These are phyloP conservation scores for Aspergillus sp. DNA, from an alignment of 2,329 filamentous ascomycete species.

Conservation along the genomic window DNA sequence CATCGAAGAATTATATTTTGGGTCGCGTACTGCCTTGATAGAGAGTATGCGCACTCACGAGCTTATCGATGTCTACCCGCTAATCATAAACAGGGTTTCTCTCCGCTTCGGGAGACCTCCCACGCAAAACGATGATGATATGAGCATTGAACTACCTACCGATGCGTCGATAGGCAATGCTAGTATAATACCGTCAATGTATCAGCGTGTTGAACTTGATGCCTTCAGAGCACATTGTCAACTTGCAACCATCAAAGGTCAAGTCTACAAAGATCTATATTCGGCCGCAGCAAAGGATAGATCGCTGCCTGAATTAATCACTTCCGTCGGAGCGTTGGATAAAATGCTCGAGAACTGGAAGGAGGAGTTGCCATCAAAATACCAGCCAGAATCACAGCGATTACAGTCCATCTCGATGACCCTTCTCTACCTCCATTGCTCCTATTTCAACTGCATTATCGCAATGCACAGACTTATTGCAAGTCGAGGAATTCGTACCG, in stretches of 20 bases:
- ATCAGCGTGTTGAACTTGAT: slow-evolving; percentile 8
- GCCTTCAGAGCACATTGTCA: slow-evolving; percentile 14
- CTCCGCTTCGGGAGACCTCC: slow-evolving; percentile 18
- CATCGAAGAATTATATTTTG: slow-evolving; percentile 16
- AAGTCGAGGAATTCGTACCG: slow-evolving; percentile 1
- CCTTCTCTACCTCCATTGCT: slow-evolving; percentile 17
- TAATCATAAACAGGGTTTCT: slow-evolving; percentile 15
- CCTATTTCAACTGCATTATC: slow-evolving; percentile 21
- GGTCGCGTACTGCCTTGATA: slow-evolving; percentile 20
- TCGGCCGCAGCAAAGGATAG: slow-evolving; percentile 13
- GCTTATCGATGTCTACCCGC: background rate
- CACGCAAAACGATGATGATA: slow-evolving; percentile 13
- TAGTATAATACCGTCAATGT: slow-evolving; percentile 5
- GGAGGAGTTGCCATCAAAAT: slow-evolving; percentile 11
- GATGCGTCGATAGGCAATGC: background rate
- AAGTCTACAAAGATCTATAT: slow-evolving; percentile 16
- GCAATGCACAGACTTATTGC: slow-evolving; percentile 17
- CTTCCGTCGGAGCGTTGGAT: slow-evolving; percentile 13
- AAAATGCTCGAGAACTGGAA: slow-evolving; percentile 16
- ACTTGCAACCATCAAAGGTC: slow-evolving; percentile 18
- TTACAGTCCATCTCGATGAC: slow-evolving; percentile 3
- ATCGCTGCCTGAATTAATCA: slow-evolving; percentile 12
- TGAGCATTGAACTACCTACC: slow-evolving; percentile 10
- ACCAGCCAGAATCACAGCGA: slow-evolving; percentile 11
- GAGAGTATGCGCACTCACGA: slow-evolving; percentile 13